Conservation (phyloP, 2,329 filamentous ascomycete species). For the Clonostachys byssicola region DNA sequence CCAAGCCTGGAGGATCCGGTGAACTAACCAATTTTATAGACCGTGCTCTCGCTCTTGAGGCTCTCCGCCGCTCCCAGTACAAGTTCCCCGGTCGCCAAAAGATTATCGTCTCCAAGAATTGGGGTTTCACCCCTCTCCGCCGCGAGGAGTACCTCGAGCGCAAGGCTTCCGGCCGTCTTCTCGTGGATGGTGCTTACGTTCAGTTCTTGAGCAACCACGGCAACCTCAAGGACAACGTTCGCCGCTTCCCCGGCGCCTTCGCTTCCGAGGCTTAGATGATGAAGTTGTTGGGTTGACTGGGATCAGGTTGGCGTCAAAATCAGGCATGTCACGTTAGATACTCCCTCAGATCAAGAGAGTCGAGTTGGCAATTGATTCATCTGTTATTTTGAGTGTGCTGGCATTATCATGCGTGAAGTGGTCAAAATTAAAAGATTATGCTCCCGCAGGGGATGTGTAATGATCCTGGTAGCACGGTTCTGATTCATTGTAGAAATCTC, state of each 20-base stretch:
- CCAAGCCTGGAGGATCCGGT: neutral
- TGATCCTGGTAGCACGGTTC: no score
- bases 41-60: slow-evolving; percentile 92
- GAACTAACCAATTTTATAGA: slow-evolving; percentile 38
- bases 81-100: slow-evolving; percentile 99
- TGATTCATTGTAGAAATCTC: no score
- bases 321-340: slow-evolving; percentile 6
- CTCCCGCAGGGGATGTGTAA: no score
- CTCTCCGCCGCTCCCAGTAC: slow-evolving; percentile 98
- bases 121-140: slow-evolving; percentile 98
- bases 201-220: slow-evolving; percentile 98
- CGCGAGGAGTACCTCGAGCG: slow-evolving; percentile 96
- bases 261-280: slow-evolving; percentile 44
- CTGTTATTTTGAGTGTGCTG: neutral
- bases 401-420: no score
- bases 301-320: slow-evolving; percentile 37
- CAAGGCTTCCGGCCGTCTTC: slow-evolving; percentile 89
- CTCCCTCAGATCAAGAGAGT: slow-evolving; percentile 1
- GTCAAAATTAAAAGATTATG: no score
- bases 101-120: slow-evolving; percentile 99
- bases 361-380: slow-evolving; percentile 2
- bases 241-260: slow-evolving; percentile 93
- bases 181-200: slow-evolving; percentile 98
- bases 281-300: slow-evolving; percentile 9
- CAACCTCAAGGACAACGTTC: slow-evolving; percentile 79